phyloP scores from a whole-genome alignment of 2,329 filamentous ascomycete species.

The Fusarium sp. region DNA sequence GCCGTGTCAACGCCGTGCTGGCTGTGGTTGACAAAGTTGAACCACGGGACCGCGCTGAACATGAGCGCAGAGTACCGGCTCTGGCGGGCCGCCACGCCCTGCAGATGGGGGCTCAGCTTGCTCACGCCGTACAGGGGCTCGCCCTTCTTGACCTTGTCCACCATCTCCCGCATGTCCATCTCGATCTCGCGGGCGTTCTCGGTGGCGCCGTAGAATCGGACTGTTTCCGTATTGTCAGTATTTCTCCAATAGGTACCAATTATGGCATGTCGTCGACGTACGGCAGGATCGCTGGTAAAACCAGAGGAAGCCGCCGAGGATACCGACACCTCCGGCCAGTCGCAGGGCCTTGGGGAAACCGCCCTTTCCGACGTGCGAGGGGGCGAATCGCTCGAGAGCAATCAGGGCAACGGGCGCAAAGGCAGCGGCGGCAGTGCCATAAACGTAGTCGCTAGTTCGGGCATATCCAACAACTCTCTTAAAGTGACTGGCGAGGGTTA shows the following conservation, averaged over 20 bases:
- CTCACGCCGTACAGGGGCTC: constrained; percentile 89
- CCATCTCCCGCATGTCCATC: constrained; percentile 99
- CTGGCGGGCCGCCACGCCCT: constrained; percentile 92
- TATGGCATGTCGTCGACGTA: constrained; percentile 60
- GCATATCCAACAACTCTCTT: constrained; percentile 91
- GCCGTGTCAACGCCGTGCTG: constrained; percentile 97
- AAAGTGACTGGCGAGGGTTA: constrained; percentile 75
- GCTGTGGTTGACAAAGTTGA: constrained; percentile 98
- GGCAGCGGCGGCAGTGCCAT: constrained; percentile 76
- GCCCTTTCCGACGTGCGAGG: constrained; percentile 84
- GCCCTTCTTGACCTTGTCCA: constrained; percentile 92
- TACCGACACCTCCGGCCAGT: constrained; percentile 77
- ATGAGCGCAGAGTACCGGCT: constrained; percentile 91
- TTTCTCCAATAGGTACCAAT: background rate
- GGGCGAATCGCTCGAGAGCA: constrained; percentile 85
- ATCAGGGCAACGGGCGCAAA: constrained; percentile 80
- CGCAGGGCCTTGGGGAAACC: constrained; percentile 88
- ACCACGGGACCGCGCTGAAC: constrained; percentile 89
- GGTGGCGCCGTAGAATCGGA: constrained; percentile 93
- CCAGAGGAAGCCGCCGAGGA: constrained; percentile 83
- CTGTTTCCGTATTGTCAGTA: constrained; percentile 56
- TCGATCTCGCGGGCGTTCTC: constrained; percentile 94
- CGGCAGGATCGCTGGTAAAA: constrained; percentile 86
- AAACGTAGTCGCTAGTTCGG: constrained; percentile 83
- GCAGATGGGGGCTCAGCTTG: constrained; percentile 84